Conservation (phyloP, 805 yeast species). For the Limtongia smithiae region DNA sequence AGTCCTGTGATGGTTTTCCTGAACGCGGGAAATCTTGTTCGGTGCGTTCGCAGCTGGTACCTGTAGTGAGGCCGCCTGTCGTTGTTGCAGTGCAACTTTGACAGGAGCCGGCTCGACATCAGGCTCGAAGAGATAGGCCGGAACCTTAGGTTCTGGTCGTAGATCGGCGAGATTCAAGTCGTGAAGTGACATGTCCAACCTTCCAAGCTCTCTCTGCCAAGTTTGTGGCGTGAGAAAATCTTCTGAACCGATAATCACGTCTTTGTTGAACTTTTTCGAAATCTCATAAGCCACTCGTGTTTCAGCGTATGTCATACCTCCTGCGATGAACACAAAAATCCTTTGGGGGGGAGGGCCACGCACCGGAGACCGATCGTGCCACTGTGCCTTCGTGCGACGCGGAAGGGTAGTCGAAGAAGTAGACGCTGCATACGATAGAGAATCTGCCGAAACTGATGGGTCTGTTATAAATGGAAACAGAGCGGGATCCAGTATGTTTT, state of each 20-base stretch:
- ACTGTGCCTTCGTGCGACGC: constrained; percentile 22
- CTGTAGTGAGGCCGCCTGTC: background rate
- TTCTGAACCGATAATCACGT: constrained; percentile 78
- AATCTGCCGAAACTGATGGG: constrained; percentile 44
- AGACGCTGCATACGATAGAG: constrained; percentile 1
- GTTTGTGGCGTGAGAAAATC: constrained; percentile 50
- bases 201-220: constrained; percentile 35
- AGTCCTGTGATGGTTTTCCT: constrained; percentile 20
- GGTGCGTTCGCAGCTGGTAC: constrained; percentile 25
- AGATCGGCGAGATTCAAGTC: constrained; percentile 36
- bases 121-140: constrained; percentile 35
- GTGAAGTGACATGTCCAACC: constrained; percentile 33
- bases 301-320: constrained; percentile 86
- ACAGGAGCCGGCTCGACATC: constrained; percentile 25
- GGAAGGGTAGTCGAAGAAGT: constrained; percentile 2
- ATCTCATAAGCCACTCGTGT: constrained; percentile 70
- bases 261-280: constrained; percentile 58
- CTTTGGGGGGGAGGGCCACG: constrained; percentile 50
- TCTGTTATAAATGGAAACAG: constrained; percentile 73
- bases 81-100: background rate
- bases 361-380: constrained; percentile 17
- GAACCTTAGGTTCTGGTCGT: constrained; percentile 33
- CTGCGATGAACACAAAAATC: constrained; percentile 76
- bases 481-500: constrained; percentile 50
- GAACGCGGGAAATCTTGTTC: constrained; percentile 19